phyloP scores from a whole-genome alignment of 305 asterid genomes.

The Striga hermonthica region DNA sequence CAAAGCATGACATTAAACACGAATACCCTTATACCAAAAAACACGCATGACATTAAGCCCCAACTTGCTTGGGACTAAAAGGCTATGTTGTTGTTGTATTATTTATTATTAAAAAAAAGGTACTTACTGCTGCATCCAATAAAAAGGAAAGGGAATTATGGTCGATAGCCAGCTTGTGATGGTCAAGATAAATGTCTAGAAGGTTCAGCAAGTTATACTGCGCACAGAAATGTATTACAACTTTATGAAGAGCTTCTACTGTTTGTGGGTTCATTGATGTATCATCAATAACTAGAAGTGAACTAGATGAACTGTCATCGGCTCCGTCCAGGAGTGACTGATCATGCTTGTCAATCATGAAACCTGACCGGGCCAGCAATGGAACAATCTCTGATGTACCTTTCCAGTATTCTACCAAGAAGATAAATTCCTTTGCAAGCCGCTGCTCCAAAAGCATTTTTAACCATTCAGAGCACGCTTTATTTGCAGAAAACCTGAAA shows the following conservation, averaged over 20 bases:
- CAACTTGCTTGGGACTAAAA: too few species aligned
- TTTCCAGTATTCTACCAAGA: constrained; percentile 76
- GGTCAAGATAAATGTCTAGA: constrained; percentile 86
- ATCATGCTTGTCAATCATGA: constrained; percentile 44
- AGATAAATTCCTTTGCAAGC: constrained; percentile 73
- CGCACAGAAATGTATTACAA: constrained; percentile 61
- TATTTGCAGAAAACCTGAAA: constrained; percentile 56
- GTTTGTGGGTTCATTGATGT: constrained; percentile 53
- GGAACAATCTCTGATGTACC: constrained; percentile 65
- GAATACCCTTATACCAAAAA: too few species aligned
- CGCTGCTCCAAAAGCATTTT: constrained; percentile 76
- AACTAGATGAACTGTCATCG: constrained; percentile 50
- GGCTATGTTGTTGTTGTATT: too few species aligned
- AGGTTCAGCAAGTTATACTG: constrained; percentile 83
- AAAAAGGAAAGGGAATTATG: constrained; percentile 57
- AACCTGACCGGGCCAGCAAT: constrained; percentile 84
- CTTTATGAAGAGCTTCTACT: constrained; percentile 75
- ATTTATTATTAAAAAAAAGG: constrained; percentile 3
- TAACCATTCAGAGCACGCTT: constrained; percentile 66
- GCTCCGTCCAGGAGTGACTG: constrained; percentile 45
- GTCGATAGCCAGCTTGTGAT: constrained; percentile 75
- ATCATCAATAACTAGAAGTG: constrained; percentile 49
- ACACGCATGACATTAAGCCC: too few species aligned
- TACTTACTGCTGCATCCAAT: constrained; percentile 81
- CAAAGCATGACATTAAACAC: constrained; percentile 23